Evolutionary conservation across 139 green algal species (phyloP).

Genomic region (Desmodesmus armatus): DNA sequence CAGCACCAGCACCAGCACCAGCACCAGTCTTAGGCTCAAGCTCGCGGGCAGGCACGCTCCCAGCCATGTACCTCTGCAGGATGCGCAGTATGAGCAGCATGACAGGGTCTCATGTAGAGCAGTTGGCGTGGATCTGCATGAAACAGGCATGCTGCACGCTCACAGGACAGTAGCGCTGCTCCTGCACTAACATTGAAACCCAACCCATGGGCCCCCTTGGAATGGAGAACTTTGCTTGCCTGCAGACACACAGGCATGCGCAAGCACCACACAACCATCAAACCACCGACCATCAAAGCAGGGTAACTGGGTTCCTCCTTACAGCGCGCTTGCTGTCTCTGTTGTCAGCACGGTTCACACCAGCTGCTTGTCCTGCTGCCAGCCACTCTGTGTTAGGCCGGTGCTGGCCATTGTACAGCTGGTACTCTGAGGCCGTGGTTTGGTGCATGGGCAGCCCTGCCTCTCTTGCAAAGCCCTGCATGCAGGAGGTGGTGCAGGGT

Average conservation of each 20-base stretch:
- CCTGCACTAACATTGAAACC: not conserved
- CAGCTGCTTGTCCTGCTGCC: too few relatives aligned
- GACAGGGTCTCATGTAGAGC: not conserved
- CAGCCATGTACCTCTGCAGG: not conserved
- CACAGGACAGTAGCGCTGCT: not conserved
- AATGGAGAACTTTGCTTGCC: not conserved
- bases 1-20: not conserved
- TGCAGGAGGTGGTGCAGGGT: too few relatives aligned
- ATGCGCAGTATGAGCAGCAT: not conserved
- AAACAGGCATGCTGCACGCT: not conserved
- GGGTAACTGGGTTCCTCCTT: too few relatives aligned
- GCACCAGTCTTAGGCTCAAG: not conserved
- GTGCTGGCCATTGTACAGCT: too few relatives aligned
- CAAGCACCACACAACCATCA: not conserved
- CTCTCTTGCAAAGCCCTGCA: too few relatives aligned
- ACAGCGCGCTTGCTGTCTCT: too few relatives aligned
- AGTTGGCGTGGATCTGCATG: not conserved
- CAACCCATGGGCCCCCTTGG: not conserved
- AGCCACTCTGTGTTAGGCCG: too few relatives aligned
- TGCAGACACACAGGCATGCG: not conserved
- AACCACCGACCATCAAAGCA: not conserved
- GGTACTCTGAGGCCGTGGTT: too few relatives aligned
- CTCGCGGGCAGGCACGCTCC: not conserved
- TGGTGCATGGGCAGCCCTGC: too few relatives aligned
- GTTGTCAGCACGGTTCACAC: too few relatives aligned